Conservation (phyloP, 1,139 yeast genomes). For the Candida sp. region DNA sequence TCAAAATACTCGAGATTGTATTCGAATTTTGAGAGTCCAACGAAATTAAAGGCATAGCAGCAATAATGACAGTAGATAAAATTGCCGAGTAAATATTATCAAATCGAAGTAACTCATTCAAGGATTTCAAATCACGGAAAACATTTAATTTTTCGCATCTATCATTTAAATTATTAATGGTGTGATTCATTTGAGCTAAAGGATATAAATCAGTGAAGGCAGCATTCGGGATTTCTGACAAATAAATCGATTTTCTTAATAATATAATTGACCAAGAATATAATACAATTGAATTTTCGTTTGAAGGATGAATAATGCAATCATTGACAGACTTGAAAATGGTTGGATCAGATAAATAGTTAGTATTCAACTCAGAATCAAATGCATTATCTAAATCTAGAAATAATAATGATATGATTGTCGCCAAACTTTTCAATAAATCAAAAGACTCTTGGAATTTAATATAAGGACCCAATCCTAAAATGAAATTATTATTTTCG, state of each 20-base stretch:
- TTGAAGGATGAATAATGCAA: slow-evolving; percentile 23
- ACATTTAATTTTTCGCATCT: slow-evolving; percentile 47
- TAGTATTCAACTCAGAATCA: slow-evolving; percentile 27
- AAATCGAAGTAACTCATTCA: slow-evolving; percentile 44
- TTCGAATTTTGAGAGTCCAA: slow-evolving; percentile 53
- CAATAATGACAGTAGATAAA: slow-evolving; percentile 54
- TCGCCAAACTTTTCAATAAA: slow-evolving; percentile 45
- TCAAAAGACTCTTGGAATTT: slow-evolving; percentile 30
- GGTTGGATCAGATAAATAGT: slow-evolving; percentile 42
- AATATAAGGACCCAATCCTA: slow-evolving; percentile 22
- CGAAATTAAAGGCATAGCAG: slow-evolving; percentile 62
- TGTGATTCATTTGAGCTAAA: slow-evolving; percentile 11
- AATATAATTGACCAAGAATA: slow-evolving; percentile 73
- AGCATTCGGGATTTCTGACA: slow-evolving; percentile 31
- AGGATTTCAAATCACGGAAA: slow-evolving; percentile 38
- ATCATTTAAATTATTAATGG: slow-evolving; percentile 33
- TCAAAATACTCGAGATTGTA: slow-evolving; percentile 48
- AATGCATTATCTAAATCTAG: slow-evolving; percentile 52
- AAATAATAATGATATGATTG: slow-evolving; percentile 47
- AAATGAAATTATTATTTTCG: slow-evolving; percentile 38
- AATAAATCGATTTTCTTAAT: slow-evolving; percentile 49
- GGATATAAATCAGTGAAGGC: slow-evolving; percentile 12
- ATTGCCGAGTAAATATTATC: slow-evolving; percentile 57
- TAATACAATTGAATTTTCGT: slow-evolving; percentile 46
- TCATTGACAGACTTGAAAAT: slow-evolving; percentile 40